These are phyloP conservation scores for maize (Zea mays) DNA, from an alignment of 176 grass and related monocot species.

Conservation along the genomic window DNA sequence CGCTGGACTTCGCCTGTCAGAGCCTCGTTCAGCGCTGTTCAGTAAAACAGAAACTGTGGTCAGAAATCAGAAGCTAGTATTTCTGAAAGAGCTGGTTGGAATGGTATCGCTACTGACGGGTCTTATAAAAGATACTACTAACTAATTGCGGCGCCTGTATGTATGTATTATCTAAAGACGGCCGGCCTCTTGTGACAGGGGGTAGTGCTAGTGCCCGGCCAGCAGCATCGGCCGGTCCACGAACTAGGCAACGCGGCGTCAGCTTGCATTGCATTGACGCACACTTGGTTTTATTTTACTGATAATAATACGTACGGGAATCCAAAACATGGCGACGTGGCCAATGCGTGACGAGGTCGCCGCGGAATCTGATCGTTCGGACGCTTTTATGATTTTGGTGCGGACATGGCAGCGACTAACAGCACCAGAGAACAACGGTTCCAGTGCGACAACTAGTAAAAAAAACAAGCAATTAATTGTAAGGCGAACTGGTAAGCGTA, in stretches of 20 bases:
- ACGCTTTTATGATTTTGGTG: conserved; percentile 27
- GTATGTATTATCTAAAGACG: conserved; percentile 33
- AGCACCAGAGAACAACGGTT: conserved; percentile 16
- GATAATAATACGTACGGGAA: neutral
- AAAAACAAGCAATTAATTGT: neutral
- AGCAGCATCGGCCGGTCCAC: conserved; percentile 34
- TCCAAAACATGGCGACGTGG: conserved; percentile 28
- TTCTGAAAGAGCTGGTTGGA: neutral
- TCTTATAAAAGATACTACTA: neutral
- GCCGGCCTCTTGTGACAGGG: conserved; percentile 46
- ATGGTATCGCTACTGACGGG: neutral
- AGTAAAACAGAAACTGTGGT: conserved; percentile 1
- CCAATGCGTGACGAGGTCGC: conserved; percentile 44
- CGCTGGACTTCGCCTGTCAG: conserved; percentile 81
- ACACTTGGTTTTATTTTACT: neutral
- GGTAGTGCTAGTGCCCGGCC: conserved; percentile 15
- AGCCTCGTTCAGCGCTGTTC: conserved; percentile 82
- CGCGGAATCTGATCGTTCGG: conserved; percentile 10
- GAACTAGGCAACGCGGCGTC: conserved; percentile 33
- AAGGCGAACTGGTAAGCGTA: conserved; percentile 22
- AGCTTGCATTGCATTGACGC: conserved; percentile 10
- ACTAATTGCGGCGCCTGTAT: neutral
- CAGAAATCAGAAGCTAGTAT: neutral
- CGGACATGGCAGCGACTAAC: conserved; percentile 42
- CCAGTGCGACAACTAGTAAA: neutral